Conservation (phyloP, 148 eudicot genomes). For the Camellia japonica region DNA sequence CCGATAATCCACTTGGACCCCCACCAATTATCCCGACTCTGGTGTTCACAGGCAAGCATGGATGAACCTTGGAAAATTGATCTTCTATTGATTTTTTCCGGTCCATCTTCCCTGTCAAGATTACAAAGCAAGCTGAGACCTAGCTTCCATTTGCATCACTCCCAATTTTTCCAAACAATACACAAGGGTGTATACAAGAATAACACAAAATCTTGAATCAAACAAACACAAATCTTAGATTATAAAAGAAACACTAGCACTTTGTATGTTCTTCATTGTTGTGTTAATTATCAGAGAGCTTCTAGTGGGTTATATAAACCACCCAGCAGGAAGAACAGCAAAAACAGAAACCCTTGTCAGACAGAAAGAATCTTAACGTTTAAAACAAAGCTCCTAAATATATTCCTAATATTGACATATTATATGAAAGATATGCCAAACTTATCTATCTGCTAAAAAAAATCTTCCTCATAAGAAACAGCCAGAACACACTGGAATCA, state of each 20-base stretch:
- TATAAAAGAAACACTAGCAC: too few species aligned
- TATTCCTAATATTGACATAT: neutral
- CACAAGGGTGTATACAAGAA: neutral
- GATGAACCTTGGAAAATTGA: slow-evolving; percentile 42
- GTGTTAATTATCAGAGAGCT: neutral
- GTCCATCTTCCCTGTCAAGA: slow-evolving; percentile 21
- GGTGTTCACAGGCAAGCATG: slow-evolving; percentile 32
- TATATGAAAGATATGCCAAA: neutral
- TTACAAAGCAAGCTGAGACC: neutral
- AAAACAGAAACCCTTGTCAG: neutral
- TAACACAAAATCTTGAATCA: neutral
- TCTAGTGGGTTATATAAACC: neutral
- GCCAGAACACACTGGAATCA: neutral
- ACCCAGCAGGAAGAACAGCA: too few species aligned
- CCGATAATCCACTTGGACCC: slow-evolving; percentile 52
- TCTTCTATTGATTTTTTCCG: slow-evolving; percentile 29
- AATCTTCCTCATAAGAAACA: neutral
- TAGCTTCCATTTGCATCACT: neutral
- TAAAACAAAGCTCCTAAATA: neutral
- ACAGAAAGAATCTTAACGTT: neutral
- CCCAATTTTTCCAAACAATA: neutral
- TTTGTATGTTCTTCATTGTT: too few species aligned
- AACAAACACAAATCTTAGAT: too few species aligned
- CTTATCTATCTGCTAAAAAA: neutral
- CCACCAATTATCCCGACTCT: slow-evolving; percentile 46